Percentiles rank a stretch among this genome's conserved stretches.
These are phyloP conservation scores for Corymbia calophylla DNA, from an alignment of 441 rosid species.

Conservation along the genomic window DNA sequence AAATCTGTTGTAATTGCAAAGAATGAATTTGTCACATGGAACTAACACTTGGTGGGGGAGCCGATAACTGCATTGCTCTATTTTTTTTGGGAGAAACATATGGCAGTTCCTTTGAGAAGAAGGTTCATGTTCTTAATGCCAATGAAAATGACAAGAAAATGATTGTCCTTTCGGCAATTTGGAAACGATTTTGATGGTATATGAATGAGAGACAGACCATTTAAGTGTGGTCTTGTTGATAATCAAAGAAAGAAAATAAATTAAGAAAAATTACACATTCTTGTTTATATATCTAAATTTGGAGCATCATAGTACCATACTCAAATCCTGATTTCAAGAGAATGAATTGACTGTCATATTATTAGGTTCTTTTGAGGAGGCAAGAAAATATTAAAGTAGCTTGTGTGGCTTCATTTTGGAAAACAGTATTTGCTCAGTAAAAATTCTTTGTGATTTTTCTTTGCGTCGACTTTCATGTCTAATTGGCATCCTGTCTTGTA, in stretches of 20 bases:
- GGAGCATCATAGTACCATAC: background rate
- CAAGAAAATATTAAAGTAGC: background rate
- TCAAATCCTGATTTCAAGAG: background rate
- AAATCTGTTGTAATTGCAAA: background rate
- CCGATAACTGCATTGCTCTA: background rate
- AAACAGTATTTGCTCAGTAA: background rate
- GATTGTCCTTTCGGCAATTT: background rate
- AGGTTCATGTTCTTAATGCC: background rate
- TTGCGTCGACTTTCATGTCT: background rate
- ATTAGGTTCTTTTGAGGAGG: background rate
- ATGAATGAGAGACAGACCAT: background rate
- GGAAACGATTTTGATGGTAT: background rate
- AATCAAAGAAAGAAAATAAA: background rate
- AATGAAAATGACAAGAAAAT: background rate
- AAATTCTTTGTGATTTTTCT: background rate
- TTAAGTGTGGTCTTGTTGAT: background rate
- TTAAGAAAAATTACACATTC: background rate
- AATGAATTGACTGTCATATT: background rate
- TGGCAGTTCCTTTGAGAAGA: background rate
- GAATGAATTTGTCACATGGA: background rate
- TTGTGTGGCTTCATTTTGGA: background rate
- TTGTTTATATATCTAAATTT: background rate
- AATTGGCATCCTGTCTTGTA: background rate
- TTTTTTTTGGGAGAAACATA: background rate
- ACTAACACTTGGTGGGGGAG: background rate